Conservation (phyloP, 2,329 filamentous ascomycete genomes). For the Ophiostoma ulmi region DNA sequence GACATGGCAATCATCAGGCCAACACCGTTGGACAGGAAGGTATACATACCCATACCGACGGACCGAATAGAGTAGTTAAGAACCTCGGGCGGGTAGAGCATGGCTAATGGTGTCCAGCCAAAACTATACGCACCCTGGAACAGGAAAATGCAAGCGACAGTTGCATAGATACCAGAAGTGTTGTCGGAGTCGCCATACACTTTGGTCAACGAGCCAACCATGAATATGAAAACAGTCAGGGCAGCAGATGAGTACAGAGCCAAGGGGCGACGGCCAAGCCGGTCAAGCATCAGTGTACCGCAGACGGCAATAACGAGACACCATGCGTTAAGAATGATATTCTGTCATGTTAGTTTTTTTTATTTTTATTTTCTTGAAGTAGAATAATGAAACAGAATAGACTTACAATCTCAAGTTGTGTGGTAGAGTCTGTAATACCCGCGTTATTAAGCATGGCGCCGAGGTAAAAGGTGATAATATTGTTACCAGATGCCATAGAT, state of each 20-base stretch:
- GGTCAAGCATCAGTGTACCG: constrained; percentile 29
- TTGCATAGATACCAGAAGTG: constrained; percentile 23
- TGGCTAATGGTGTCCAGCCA: constrained; percentile 45
- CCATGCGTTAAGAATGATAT: constrained; percentile 23
- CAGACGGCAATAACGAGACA: constrained; percentile 25
- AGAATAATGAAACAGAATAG: neutral
- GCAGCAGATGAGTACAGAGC: neutral
- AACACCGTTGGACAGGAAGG: constrained; percentile 39
- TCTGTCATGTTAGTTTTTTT: constrained; percentile 1
- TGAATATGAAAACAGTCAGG: constrained; percentile 30
- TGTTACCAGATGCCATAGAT: constrained; percentile 21
- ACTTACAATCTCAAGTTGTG: constrained; percentile 20
- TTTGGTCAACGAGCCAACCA: constrained; percentile 35
- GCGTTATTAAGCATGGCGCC: constrained; percentile 15
- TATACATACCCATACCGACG: constrained; percentile 43
- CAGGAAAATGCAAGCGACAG: constrained; percentile 49
- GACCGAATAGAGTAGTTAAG: constrained; percentile 38
- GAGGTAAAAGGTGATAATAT: constrained; percentile 25
- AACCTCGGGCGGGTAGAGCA: constrained; percentile 42
- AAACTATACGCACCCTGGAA: constrained; percentile 50
- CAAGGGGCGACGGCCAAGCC: constrained; percentile 27
- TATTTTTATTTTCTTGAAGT: too few relatives aligned
- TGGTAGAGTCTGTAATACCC: constrained; percentile 23
- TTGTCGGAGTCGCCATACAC: constrained; percentile 13
- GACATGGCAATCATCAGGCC: constrained; percentile 43